Base-by-base conservation (phyloP, 2,329 filamentous ascomycete genomes). In the Coniochaeta ligniaria region DNA sequence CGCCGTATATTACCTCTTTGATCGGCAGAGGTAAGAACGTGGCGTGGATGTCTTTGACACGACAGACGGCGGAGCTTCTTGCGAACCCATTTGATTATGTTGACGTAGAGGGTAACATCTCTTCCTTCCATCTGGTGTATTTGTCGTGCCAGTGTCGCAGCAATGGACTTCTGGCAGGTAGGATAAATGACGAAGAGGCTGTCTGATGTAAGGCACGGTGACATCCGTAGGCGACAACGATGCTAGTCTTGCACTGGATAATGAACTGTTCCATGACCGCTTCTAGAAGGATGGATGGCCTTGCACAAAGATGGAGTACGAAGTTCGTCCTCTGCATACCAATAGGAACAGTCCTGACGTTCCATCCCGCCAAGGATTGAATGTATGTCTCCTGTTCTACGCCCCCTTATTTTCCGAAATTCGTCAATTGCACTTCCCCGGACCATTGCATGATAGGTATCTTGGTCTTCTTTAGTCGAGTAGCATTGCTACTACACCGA, bases 21-120 rank as follows among this genome's bases (percentile, higher is more conserved):
- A 57, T 57, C 54, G 54, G 54, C 54, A 57, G 31, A 57, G 35
- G n/a, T 24, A 57, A 36, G 54, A 52, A 38, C 54, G 31, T 57
- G 35, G 35, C 33, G 47, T 31, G 24, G 2, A 6, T 52, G 47
- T 52, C 47, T 31, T 47, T 31, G 47, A 52, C 47, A 52, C 24
- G 14, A 52, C 47, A 52, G 20, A 9, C 43, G 20, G 43, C 43
- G 43, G 43, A 47, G 22, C 43, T 47, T 24, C 24, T 52, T 52
- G 26, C 24, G 47, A 52, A 31, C n/a, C n/a, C 24, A 6, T 8
- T 17, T 22, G 2, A 31, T 8, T 12, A 52, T 31, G 26, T 31
- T 52, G 47, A 52, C 47, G 47, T 52, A 52, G 16, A 3, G n/a
- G 26, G 26, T 52, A 26, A 24, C 14, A 31, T 52, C 24, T 28